Percentiles rank a stretch among this genome's conserved stretches.
These are phyloP conservation scores for Barnettozyma pratensis DNA, from an alignment of 805 yeast genomes.

Conservation along the genomic window DNA sequence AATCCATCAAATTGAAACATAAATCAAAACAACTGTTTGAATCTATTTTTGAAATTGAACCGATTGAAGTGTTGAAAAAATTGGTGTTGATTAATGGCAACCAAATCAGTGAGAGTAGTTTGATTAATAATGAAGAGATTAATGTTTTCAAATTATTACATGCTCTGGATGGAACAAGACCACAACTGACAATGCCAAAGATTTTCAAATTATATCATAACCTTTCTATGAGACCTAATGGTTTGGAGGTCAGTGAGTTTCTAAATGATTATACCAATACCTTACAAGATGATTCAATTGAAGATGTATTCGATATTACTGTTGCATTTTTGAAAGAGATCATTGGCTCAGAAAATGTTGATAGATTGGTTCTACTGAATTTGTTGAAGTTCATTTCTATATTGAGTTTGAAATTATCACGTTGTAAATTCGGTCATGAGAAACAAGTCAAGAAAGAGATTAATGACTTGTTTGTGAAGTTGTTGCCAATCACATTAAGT, in stretches of 20 bases:
- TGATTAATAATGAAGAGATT: conserved; percentile 14
- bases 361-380: conserved; percentile 49
- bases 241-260: conserved; percentile 15
- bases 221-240: conserved; percentile 11
- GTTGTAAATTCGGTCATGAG: conserved; percentile 56
- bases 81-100: conserved; percentile 37
- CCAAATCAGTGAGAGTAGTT: neutral
- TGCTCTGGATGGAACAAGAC: conserved; percentile 78
- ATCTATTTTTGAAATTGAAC: conserved; percentile 58
- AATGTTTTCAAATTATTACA: conserved; percentile 60
- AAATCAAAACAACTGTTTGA: conserved; percentile 64
- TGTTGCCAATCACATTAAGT: conserved; percentile 29
- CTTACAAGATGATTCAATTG: conserved; percentile 70
- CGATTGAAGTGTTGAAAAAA: conserved; percentile 67
- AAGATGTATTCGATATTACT: conserved; percentile 68
- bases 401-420: conserved; percentile 51
- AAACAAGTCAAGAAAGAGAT: conserved; percentile 53
- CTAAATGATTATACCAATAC: conserved; percentile 57
- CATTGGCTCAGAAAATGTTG: conserved; percentile 29
- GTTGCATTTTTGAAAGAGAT: conserved; percentile 58
- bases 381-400: conserved; percentile 47
- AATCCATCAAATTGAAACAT: conserved; percentile 59
- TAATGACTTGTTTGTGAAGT: conserved; percentile 38
- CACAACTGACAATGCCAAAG: conserved; percentile 67
- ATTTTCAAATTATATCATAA: conserved; percentile 48